These are phyloP conservation scores for Xylariaceae sp. DNA, from an alignment of 2,329 filamentous ascomycete species.

Conservation along the genomic window DNA sequence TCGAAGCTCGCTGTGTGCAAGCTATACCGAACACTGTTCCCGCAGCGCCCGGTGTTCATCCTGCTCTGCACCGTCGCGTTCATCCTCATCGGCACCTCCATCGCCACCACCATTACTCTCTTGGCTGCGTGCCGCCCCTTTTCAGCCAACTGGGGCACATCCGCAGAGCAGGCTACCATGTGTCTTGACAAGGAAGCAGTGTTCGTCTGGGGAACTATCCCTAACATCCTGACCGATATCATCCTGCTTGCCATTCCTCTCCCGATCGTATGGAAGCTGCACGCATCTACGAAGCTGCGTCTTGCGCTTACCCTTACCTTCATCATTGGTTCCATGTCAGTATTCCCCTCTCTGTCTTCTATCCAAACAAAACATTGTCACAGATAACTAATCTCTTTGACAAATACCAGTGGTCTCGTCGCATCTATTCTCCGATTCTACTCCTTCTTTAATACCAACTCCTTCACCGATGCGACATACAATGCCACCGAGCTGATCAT, in stretches of 20 bases:
- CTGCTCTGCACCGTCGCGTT: constrained; percentile 8
- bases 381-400: not conserved
- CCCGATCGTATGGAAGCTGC: constrained; percentile 32
- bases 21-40: constrained; percentile 21
- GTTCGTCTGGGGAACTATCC: constrained; percentile 31
- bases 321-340: constrained; percentile 19
- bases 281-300: constrained; percentile 12
- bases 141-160: constrained; percentile 18
- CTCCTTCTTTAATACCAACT: constrained; percentile 18
- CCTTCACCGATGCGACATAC: constrained; percentile 8
- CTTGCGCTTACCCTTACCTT: constrained; percentile 17
- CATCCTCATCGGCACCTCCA: constrained; percentile 9
- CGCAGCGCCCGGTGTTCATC: constrained; percentile 9
- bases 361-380: not conserved
- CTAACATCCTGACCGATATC: constrained; percentile 35
- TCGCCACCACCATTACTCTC: constrained; percentile 4
- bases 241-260: constrained; percentile 33
- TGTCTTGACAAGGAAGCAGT: constrained; percentile 29
- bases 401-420: constrained; percentile 25
- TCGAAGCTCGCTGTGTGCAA: constrained; percentile 23
- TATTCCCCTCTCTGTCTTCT: not conserved
- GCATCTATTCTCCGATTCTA: constrained; percentile 29
- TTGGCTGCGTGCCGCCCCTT: constrained; percentile 16
- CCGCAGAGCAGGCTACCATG: constrained; percentile 6
- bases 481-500: constrained; percentile 1